phyloP scores from a whole-genome alignment of 2,329 filamentous ascomycete species.

The Paecilomyces sp. region DNA sequence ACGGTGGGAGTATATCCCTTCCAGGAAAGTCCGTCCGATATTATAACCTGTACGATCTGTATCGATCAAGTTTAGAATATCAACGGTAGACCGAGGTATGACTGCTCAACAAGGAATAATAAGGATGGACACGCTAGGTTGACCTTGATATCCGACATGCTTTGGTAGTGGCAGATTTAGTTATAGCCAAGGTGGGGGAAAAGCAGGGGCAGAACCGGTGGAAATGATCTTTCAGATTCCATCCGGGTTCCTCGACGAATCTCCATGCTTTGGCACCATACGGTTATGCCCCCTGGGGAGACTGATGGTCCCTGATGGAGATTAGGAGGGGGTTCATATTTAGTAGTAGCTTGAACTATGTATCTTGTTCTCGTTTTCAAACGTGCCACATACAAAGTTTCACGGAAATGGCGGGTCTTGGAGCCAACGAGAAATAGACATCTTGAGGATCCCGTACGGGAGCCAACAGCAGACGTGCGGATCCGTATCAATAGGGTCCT shows the following conservation, averaged over 20 bases:
- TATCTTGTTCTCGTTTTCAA: background rate
- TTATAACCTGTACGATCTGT: background rate
- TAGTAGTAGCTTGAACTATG: background rate
- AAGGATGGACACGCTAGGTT: background rate
- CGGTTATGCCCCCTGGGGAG: background rate
- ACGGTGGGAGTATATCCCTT: background rate
- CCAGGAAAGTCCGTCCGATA: background rate
- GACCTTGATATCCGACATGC: background rate
- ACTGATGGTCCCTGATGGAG: background rate
- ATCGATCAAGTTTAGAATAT: background rate
- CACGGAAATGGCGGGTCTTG: background rate
- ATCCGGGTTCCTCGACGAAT: background rate
- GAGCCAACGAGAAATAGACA: background rate
- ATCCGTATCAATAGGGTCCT: background rate
- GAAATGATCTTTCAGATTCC: background rate
- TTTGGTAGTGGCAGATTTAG: background rate
- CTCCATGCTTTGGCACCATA: background rate
- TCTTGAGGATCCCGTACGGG: background rate
- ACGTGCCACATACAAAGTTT: background rate
- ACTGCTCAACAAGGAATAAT: background rate
- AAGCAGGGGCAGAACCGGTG: background rate
- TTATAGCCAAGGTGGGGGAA: background rate
- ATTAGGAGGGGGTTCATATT: background rate
- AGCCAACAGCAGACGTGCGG: background rate
- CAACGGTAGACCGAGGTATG: background rate